These are phyloP conservation scores for Mycena filopes DNA, from an alignment of 768 basidiomycete genomes.

Conservation along the genomic window DNA sequence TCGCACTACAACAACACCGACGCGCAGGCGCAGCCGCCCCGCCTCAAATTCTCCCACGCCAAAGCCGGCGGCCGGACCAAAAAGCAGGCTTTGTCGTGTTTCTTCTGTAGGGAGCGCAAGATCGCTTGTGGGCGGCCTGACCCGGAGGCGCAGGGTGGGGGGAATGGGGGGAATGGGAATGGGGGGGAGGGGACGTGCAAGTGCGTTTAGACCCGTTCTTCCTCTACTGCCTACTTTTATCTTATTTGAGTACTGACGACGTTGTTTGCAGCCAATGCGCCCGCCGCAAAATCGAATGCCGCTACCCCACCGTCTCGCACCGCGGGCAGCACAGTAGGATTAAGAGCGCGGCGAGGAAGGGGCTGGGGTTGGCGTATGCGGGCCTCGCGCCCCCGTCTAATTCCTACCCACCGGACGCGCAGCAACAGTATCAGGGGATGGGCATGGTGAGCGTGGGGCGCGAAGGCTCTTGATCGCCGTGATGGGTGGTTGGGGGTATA, in stretches of 20 bases:
- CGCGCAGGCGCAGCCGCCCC: too few species aligned
- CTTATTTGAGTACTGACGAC: neutral
- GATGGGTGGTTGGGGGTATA: too few species aligned
- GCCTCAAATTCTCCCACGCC: conserved; percentile 30
- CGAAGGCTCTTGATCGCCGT: too few species aligned
- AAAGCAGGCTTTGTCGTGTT: conserved; percentile 52
- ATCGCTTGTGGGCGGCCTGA: conserved; percentile 59
- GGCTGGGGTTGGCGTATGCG: too few species aligned
- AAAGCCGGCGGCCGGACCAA: conserved; percentile 34
- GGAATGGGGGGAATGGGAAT: too few species aligned
- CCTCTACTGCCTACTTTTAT: neutral
- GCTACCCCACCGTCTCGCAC: conserved; percentile 61
- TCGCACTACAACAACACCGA: too few species aligned
- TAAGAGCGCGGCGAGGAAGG: conserved; percentile 39
- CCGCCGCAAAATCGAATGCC: conserved; percentile 56
- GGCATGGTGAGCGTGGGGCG: too few species aligned
- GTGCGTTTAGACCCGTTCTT: too few species aligned
- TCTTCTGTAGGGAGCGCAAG: conserved; percentile 62
- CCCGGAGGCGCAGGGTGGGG: too few species aligned
- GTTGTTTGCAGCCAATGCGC: conserved; percentile 52
- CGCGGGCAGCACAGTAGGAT: conserved; percentile 52
- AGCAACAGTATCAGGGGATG: too few species aligned
- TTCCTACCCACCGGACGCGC: too few species aligned
- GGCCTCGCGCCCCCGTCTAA: too few species aligned
- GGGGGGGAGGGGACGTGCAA: conserved; percentile 53